Percentiles rank a stretch among this genome's conserved stretches.
These are phyloP conservation scores for Russula dissimulans DNA, from an alignment of 768 basidiomycete species.

Conservation along the genomic window DNA sequence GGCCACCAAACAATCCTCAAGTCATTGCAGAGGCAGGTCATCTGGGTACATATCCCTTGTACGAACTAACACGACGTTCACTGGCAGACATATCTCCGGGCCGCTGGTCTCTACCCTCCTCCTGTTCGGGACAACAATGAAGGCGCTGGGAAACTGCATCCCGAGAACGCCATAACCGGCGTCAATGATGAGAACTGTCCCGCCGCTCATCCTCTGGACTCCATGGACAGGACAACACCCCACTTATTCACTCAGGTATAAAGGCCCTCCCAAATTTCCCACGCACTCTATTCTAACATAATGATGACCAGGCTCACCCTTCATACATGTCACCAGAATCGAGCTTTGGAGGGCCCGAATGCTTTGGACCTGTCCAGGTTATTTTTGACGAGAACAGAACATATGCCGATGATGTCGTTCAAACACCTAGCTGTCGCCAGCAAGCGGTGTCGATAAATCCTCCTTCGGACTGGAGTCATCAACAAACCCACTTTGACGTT, in stretches of 20 bases:
- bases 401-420: background rate
- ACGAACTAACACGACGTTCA: too few species aligned
- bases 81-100: too few species aligned
- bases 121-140: too few species aligned
- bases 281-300: background rate
- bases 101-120: too few species aligned
- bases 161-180: too few species aligned
- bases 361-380: background rate
- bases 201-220: background rate
- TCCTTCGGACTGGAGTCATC: background rate
- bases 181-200: background rate
- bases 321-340: background rate
- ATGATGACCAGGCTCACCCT: background rate
- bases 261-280: background rate
- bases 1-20: too few species aligned
- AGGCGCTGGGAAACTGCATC: too few species aligned
- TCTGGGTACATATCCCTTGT: too few species aligned
- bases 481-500: background rate
- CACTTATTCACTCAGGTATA: background rate
- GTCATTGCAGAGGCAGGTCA: too few species aligned
- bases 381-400: background rate
- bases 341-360: background rate
- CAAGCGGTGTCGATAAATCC: background rate
- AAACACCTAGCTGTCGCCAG: background rate
- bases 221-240: background rate